These are phyloP conservation scores for Leccinum longicurvipes DNA, from an alignment of 768 basidiomycete species.

Conservation along the genomic window DNA sequence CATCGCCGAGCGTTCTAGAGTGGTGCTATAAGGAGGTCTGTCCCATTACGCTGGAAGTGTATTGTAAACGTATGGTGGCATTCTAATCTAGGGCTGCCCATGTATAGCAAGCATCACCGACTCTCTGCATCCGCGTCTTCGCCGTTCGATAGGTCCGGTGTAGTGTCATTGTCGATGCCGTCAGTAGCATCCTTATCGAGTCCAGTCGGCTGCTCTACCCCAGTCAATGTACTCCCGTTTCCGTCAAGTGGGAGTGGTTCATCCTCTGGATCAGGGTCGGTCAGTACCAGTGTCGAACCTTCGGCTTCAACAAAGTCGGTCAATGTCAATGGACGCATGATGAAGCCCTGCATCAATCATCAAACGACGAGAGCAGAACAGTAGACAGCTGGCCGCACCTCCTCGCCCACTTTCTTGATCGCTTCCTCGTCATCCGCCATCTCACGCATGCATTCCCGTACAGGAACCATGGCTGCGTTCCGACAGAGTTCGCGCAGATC, in stretches of 20 bases:
- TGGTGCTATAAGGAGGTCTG: conserved; percentile 2
- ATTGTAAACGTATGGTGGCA: conserved; percentile 1
- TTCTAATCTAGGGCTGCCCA: neutral
- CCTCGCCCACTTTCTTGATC: conserved; percentile 40
- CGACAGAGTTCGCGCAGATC: conserved; percentile 91
- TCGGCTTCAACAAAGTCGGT: conserved; percentile 62
- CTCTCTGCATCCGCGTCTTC: conserved; percentile 1
- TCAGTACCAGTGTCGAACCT: conserved; percentile 26
- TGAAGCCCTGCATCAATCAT: conserved; percentile 56
- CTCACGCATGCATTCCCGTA: conserved; percentile 75
- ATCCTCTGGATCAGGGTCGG: conserved; percentile 28
- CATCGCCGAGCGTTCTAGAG: neutral
- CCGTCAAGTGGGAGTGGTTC: conserved; percentile 16
- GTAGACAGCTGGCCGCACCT: conserved; percentile 31
- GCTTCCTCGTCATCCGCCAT: conserved; percentile 46
- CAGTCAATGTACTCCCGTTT: neutral
- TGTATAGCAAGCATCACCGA: conserved; percentile 1
- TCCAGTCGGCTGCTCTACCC: conserved; percentile 3
- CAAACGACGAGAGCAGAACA: neutral
- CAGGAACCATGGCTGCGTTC: conserved; percentile 90
- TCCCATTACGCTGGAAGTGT: conserved; percentile 10
- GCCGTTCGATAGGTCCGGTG: neutral
- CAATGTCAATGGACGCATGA: conserved; percentile 67
- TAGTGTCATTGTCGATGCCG: neutral
- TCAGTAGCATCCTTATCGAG: neutral